Conservation (phyloP, 2,329 filamentous ascomycete genomes). For the Dothidotthia symphoricarpi region DNA sequence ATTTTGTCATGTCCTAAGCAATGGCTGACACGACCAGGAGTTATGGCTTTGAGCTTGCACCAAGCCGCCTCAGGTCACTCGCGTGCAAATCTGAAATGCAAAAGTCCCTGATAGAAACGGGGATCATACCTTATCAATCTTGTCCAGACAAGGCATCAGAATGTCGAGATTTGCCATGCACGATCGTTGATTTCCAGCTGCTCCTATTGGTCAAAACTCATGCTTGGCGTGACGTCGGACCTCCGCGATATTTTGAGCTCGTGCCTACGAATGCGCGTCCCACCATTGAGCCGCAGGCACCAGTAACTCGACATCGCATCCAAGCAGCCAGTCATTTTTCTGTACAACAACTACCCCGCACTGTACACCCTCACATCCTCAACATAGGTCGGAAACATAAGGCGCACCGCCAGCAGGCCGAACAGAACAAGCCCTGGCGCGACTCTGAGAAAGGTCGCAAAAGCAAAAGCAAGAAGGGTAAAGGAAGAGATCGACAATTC, state of each 20-base stretch:
- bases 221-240: neutral
- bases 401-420: slow-evolving; percentile 42
- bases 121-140: too few relatives aligned
- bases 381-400: slow-evolving; percentile 55
- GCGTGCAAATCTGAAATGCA: too few relatives aligned
- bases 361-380: slow-evolving; percentile 11
- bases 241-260: too few relatives aligned
- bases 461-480: slow-evolving; percentile 33
- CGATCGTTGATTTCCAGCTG: neutral
- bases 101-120: too few relatives aligned
- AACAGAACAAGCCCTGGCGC: slow-evolving; percentile 34
- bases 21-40: too few relatives aligned
- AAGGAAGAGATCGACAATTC: slow-evolving; percentile 26
- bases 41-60: too few relatives aligned
- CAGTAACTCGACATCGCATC: neutral
- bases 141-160: too few relatives aligned
- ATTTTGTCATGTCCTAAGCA: too few relatives aligned
- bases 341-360: neutral
- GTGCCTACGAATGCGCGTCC: neutral
- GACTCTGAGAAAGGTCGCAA: slow-evolving; percentile 28
- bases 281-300: neutral
- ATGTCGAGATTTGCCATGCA: neutral
- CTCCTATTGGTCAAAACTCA: too few relatives aligned
- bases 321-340: neutral
- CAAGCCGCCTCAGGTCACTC: too few relatives aligned